These are phyloP conservation scores for Hyaloscypha bicolor DNA, from an alignment of 495 filamentous ascomycete genomes.

Conservation along the genomic window DNA sequence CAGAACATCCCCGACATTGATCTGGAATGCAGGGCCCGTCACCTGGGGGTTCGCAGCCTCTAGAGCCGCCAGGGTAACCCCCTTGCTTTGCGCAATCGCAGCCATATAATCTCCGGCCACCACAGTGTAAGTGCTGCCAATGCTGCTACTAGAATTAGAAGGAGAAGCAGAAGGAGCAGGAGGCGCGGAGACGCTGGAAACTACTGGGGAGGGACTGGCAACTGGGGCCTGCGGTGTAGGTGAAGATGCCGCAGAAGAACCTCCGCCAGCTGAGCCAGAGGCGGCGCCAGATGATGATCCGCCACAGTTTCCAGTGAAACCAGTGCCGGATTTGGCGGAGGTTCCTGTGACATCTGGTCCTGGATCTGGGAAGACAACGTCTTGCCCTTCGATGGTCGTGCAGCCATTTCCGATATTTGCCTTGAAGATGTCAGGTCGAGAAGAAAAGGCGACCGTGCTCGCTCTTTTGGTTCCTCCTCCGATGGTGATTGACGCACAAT, in stretches of 20 bases:
- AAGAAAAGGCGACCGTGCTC: slow-evolving; percentile 44
- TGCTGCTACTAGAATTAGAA: too few relatives aligned
- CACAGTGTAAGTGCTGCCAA: too few relatives aligned
- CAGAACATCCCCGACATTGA: not conserved
- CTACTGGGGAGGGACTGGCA: too few relatives aligned
- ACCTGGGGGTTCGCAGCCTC: too few relatives aligned
- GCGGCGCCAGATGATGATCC: slow-evolving; percentile 20
- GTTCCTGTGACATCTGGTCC: slow-evolving; percentile 43
- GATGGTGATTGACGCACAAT: slow-evolving; percentile 63
- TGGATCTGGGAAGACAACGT: slow-evolving; percentile 72
- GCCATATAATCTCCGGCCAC: too few relatives aligned
- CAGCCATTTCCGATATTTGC: slow-evolving; percentile 49
- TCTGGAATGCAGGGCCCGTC: too few relatives aligned
- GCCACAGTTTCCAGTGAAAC: slow-evolving; percentile 36
- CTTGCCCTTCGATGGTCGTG: slow-evolving; percentile 42
- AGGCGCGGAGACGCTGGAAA: too few relatives aligned
- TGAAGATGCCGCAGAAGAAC: too few relatives aligned
- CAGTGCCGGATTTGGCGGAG: not conserved
- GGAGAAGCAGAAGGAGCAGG: too few relatives aligned
- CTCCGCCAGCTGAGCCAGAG: slow-evolving; percentile 26
- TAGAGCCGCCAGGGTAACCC: too few relatives aligned
- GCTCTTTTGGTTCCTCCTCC: slow-evolving; percentile 27
- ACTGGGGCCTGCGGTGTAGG: too few relatives aligned
- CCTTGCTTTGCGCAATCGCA: too few relatives aligned
- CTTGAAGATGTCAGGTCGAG: slow-evolving; percentile 59